Percentiles rank a stretch among this genome's conserved stretches.
These are phyloP conservation scores for Aspergillus sclerotiicarbonarius DNA, from an alignment of 495 filamentous ascomycete species.

Conservation along the genomic window DNA sequence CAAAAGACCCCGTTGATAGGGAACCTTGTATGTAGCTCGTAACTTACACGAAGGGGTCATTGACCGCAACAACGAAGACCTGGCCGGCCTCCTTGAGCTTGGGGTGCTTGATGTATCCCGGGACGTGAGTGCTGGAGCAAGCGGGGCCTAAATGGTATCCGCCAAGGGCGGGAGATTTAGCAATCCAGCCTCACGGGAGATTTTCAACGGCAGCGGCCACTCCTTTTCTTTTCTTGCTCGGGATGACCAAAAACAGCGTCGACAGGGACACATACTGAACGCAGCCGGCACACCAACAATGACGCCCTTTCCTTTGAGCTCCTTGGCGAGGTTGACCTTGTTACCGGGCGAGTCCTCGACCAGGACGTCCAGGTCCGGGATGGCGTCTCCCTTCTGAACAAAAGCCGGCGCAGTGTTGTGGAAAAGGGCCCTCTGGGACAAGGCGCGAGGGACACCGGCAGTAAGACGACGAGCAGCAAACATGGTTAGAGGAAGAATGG, in stretches of 20 bases:
- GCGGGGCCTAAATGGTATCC: conserved; percentile 51
- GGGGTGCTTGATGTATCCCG: conserved; percentile 75
- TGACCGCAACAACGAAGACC: conserved; percentile 87
- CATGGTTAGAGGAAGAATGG: conserved; percentile 26
- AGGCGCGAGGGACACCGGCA: conserved; percentile 33
- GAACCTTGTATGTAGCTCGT: neutral
- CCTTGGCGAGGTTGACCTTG: conserved; percentile 80
- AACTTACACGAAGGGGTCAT: conserved; percentile 92
- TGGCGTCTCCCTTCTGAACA: conserved; percentile 58
- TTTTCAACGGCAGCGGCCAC: neutral
- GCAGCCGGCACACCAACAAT: conserved; percentile 91
- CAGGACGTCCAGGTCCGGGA: conserved; percentile 61
- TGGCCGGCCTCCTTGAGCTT: conserved; percentile 70
- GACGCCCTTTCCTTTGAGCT: conserved; percentile 69
- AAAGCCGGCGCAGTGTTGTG: conserved; percentile 55
- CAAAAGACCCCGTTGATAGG: neutral
- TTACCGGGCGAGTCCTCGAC: conserved; percentile 66
- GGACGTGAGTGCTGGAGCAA: conserved; percentile 78
- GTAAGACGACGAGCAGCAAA: conserved; percentile 45
- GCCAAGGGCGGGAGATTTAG: neutral
- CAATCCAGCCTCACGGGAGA: neutral
- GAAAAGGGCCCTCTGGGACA: conserved; percentile 41
- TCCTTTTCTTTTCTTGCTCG: neutral
- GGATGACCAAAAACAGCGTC: neutral
- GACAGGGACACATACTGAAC: conserved; percentile 58